Percentiles rank a stretch among this genome's conserved stretches.
Conservation (phyloP, 805 yeast genomes). For the Kazachstania africana region DNA sequence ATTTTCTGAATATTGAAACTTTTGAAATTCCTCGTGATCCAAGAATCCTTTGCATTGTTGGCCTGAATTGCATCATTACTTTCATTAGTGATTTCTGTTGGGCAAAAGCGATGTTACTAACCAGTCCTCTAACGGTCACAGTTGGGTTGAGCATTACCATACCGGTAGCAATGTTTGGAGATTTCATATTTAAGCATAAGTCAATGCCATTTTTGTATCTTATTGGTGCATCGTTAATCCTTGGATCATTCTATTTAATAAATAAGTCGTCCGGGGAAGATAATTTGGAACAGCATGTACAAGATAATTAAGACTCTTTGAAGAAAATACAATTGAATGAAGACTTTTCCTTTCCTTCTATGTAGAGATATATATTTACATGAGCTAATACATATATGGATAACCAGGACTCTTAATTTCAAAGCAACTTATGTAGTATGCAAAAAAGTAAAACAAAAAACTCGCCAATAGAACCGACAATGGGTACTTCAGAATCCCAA, state of each 20-base stretch:
- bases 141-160: constrained; percentile 89
- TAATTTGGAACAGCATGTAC: neutral
- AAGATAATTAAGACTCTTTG: neutral
- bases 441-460: constrained; percentile 11
- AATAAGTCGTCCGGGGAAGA: constrained; percentile 58
- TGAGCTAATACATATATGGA: constrained; percentile 13
- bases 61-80: constrained; percentile 62
- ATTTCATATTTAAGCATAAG: constrained; percentile 59
- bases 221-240: constrained; percentile 70
- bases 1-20: constrained; percentile 51
- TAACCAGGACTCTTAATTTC: constrained; percentile 21
- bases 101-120: constrained; percentile 89
- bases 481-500: neutral
- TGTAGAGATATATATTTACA: too few species aligned
- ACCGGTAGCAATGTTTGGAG: constrained; percentile 91
- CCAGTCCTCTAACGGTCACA: constrained; percentile 90
- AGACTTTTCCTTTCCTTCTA: too few species aligned
- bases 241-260: constrained; percentile 72
- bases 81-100: constrained; percentile 86
- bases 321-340: too few species aligned
- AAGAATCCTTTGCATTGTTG: constrained; percentile 41
- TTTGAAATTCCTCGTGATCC: constrained; percentile 57
- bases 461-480: constrained; percentile 9
- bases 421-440: constrained; percentile 18
- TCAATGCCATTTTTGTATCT: constrained; percentile 50